Evolutionary conservation across 1,284 basidiomycete species (phyloP), one percentile per base, ranked within the genome.

Genomic region (Pulveroboletus sp.): DNA sequence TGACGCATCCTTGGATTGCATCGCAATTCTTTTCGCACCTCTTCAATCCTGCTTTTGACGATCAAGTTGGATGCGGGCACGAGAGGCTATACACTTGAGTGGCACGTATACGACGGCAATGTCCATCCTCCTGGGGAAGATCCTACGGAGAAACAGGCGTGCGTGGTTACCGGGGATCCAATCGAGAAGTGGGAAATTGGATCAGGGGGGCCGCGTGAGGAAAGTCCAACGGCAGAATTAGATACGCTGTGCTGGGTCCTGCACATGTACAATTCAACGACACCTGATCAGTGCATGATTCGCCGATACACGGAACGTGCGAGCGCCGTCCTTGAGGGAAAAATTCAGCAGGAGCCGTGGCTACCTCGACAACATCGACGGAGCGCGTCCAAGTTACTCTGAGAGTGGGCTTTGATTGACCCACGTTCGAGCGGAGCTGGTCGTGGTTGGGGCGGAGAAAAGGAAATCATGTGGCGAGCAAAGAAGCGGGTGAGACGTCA

Each of bases 341-440:
- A 58, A 49, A 43, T 29, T 18, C 22, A 24, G n/a, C 25, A 20
- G 6, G 26, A 28, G 22, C 25, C 9, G 18, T 4, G 20, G 44
- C n/a, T 12, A 9, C 20, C 20, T 20, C 14, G 22, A 36, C 36
- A 25, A n/a, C n/a, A n/a, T n/a, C n/a, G n/a, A n/a, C n/a, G n/a
- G n/a, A n/a, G n/a, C n/a, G n/a, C n/a, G n/a, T n/a, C n/a, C n/a
- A n/a, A n/a, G n/a, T n/a, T n/a, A n/a, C n/a, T n/a, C n/a, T n/a
- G n/a, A n/a, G n/a, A n/a, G n/a, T n/a, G n/a, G n/a, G 29, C 12
- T 31, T 48, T 22, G 33, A 31, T 7, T 31, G 38, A 29, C 9
- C 17, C 10, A 44, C 45, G 72, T 74, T 72, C 54, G 72, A 74
- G 69, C 69, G 69, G 69, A 71, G 69, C 70, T 73, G 59, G 58